Evolutionary conservation across 1,284 basidiomycete genomes (phyloP), one percentile per base, ranked within the genome.

Genomic region (Anthracocystis setariae): DNA sequence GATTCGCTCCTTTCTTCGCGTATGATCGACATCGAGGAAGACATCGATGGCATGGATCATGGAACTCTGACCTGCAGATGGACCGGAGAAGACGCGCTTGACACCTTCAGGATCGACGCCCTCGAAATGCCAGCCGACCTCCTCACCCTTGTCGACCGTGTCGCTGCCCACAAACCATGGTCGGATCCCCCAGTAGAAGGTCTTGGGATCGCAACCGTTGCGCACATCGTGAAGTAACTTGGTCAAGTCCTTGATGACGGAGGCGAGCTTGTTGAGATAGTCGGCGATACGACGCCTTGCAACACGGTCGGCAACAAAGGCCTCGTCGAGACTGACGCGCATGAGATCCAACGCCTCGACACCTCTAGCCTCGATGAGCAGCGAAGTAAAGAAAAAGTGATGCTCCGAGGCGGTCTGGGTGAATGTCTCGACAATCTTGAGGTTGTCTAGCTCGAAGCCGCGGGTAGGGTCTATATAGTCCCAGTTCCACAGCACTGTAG

Each of bases 401-500:
- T 89, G 88, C 82, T 98, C 94, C 64, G 93, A 92, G n/a, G 82
- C 83, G 1, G 91, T 91, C 21, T 88, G 88, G 1, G 93, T 94
- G 84, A 97, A 97, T 0, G 89, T 86, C 2, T 89, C 90, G 49
- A 87, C 85, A 71, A 88, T 89, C 50, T 44, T 27, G 65, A 62
- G 13, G 73, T 76, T 52, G 82, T 74, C 74, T 12, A 73, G 62
- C 15, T 64, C 57, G 29, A 84, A 64, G 2, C 83, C 83, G 8
- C 51, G 64, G 0, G 73, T 27, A 8, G 77, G 67, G 56, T 84
- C 78, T 18, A 73, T 63, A 38, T 82, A 67, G 83, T 84, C 83
- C 92, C 92, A 96, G 80, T 97, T 96, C 86, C 94, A 98, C 8
- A 98, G 86, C 2, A 97, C 94, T 27, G 90, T 91, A 81, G 95